phyloP scores from a whole-genome alignment of 805 yeast genomes.

The Saccharomyces kudriavzevii region DNA sequence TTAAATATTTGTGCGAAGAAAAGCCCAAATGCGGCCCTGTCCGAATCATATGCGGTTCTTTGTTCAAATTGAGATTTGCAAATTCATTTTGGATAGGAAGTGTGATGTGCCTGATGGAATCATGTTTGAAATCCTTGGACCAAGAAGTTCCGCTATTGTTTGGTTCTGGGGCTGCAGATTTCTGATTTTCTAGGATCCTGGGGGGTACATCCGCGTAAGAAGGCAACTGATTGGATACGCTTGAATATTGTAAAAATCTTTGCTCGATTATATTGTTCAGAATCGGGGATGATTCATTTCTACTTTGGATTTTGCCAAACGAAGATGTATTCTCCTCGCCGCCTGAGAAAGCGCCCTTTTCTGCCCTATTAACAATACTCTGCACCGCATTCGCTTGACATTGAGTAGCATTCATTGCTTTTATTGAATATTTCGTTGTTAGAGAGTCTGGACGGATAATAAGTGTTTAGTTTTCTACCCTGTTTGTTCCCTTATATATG shows the following conservation, averaged over 20 bases:
- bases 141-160: not conserved
- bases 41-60: not conserved
- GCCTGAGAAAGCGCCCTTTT: not conserved
- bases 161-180: not conserved
- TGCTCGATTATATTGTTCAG: not conserved
- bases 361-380: not conserved
- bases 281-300: not conserved
- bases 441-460: not conserved
- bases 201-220: not conserved
- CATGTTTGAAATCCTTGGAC: not conserved
- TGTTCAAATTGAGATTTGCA: not conserved
- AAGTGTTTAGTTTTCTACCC: not conserved
- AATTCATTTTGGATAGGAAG: not conserved
- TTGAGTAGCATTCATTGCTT: not conserved
- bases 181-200: not conserved
- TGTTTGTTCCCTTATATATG: not conserved
- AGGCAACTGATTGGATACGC: not conserved
- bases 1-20: not conserved
- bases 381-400: not conserved
- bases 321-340: not conserved
- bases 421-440: not conserved
- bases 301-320: not conserved
- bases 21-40: not conserved
- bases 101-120: not conserved
- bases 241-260: not conserved